phyloP scores from a whole-genome alignment of 345 rosid genomes.

The Microcos paniculata region DNA sequence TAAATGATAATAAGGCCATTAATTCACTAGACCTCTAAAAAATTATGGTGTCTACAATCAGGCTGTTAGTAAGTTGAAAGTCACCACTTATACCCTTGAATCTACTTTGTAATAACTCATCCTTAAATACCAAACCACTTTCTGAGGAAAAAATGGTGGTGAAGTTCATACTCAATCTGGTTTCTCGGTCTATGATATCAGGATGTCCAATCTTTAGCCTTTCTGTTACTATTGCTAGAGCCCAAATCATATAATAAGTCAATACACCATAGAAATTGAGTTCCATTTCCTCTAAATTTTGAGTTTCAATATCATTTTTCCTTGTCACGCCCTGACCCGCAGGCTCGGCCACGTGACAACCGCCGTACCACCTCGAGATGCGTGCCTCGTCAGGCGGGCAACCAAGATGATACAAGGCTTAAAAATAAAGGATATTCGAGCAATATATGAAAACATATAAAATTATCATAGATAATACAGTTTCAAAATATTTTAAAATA shows the following conservation, averaged over 20 bases:
- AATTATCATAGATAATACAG: no score
- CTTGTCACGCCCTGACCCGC: no score
- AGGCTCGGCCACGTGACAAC: no score
- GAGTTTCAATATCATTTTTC: conserved; percentile 6
- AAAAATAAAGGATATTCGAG: no score
- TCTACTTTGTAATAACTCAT: conserved; percentile 14
- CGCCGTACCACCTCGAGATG: no score
- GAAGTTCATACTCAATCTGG: neutral
- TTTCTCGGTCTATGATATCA: neutral
- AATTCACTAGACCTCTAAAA: no score
- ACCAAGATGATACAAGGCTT: no score
- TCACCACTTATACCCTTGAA: conserved; percentile 38
- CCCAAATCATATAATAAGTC: conserved; percentile 35
- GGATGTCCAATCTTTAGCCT: neutral
- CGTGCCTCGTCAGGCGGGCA: no score
- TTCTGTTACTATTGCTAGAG: conserved; percentile 27
- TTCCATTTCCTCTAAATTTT: neutral
- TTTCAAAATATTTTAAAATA: no score
- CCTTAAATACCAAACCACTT: conserved; percentile 2
- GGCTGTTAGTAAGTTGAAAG: conserved; percentile 8
- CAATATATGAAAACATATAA: no score
- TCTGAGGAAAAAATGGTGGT: neutral
- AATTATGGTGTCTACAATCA: no score
- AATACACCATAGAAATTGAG: conserved; percentile 22
- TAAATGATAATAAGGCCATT: no score